A percentile compares a stretch with the other conserved stretches of the same genome.
These are phyloP conservation scores for Austroboletus niveus DNA, from an alignment of 1,284 basidiomycete genomes.

Conservation along the genomic window DNA sequence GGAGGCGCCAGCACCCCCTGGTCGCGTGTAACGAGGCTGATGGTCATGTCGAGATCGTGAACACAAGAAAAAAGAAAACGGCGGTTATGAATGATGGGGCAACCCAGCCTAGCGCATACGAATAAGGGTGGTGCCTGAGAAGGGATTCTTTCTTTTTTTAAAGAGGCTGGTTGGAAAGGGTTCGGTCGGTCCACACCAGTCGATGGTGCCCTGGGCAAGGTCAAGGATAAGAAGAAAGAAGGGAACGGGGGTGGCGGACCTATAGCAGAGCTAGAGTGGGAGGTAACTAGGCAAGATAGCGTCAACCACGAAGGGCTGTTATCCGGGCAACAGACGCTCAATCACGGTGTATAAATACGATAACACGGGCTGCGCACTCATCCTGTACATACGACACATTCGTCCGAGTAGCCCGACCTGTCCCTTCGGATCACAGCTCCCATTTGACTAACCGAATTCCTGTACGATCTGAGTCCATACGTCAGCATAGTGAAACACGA, in stretches of 20 bases:
- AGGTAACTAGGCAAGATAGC: conserved; percentile 3
- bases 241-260: too few relatives aligned
- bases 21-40: background rate
- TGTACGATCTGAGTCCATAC: conserved; percentile 40
- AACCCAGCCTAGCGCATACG: background rate
- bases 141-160: background rate
- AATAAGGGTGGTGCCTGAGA: background rate
- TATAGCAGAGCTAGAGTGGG: too few relatives aligned
- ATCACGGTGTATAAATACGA: background rate
- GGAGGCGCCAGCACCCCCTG: conserved; percentile 1
- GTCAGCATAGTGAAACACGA: conserved; percentile 39
- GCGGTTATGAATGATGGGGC: conserved; percentile 6
- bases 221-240: background rate
- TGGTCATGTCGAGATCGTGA: conserved; percentile 10
- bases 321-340: background rate
- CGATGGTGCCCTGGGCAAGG: conserved; percentile 4
- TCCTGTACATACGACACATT: too few relatives aligned
- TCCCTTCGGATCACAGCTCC: background rate
- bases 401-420: too few relatives aligned
- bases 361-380: background rate
- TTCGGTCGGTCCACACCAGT: background rate
- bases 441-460: conserved; percentile 30
- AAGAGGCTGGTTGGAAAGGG: conserved; percentile 4
- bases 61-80: too few relatives aligned
- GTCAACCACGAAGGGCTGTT: conserved; percentile 1